Base-by-base conservation (phyloP, 2,329 filamentous ascomycete genomes). In the Dothiorella sarmentorum region DNA sequence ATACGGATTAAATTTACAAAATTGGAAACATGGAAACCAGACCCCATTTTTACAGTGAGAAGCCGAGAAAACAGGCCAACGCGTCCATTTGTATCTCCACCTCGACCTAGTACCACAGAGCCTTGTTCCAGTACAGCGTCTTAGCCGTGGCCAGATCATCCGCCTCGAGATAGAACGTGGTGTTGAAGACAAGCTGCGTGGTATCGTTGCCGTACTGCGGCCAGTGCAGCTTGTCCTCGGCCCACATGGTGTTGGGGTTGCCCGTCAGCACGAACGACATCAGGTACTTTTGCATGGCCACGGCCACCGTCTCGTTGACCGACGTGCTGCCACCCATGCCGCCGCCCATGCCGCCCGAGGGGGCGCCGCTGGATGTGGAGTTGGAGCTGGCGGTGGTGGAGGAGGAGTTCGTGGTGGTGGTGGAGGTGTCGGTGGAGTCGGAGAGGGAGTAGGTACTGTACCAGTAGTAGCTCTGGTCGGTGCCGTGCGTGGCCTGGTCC, bases 381-480 rank as follows among this genome's bases (percentile, higher is more conserved):
- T 68, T 66, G 18, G 68, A 63, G 7, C 18, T 37, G 22, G 49
- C 18, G 43, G 43, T 31, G 17, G 40, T 47, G 5, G 53, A 27
- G 42, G 9, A 24, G 20, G 55, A 49, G 7, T 6, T 27, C 3
- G 40, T 15, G 42, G 40, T 37, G 29, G 40, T 37, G 29, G 37
- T 15, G 10, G 35, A 27, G 35, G 20, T 40, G 15, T 13, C 20
- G 4, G 56, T 38, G 33, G 11, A 10, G 52, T 13, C 15, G 15
- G 37, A 57, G n/a, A 60, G 59, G 5, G 42, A 20, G 44, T 57
- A 66, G 9, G 61, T 64, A 27, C 51, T 63, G 7, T 60, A 60
- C 40, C 69, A 74, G 62, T 73, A 73, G 62, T 73, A 73, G 33
- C 61, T 66, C 60, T 73, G 70, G 61, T 73, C 71, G 4, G 70